These are phyloP conservation scores for Leccinum subgranulosum DNA, from an alignment of 768 basidiomycete genomes.

Conservation along the genomic window DNA sequence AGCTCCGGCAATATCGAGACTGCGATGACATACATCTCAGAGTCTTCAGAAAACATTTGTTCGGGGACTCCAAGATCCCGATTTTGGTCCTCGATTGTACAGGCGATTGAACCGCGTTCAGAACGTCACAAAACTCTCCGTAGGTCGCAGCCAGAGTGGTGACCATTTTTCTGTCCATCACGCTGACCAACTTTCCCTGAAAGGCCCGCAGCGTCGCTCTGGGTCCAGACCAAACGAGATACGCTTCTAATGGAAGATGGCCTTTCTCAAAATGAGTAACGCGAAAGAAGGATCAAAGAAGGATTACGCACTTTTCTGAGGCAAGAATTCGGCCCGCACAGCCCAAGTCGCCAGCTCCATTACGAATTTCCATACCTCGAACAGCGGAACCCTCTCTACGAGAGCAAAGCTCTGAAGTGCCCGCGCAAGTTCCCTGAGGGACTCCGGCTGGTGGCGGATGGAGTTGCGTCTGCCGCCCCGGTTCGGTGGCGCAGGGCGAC, in stretches of 20 bases:
- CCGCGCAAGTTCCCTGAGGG: background rate
- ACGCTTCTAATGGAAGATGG: slow-evolving; percentile 1
- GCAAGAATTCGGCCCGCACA: background rate
- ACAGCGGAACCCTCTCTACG: background rate
- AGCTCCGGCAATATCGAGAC: background rate
- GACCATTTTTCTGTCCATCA: slow-evolving; percentile 9
- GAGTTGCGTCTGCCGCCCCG: background rate
- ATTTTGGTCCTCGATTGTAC: background rate
- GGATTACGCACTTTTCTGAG: background rate
- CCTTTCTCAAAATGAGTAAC: background rate
- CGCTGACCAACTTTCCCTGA: slow-evolving; percentile 1
- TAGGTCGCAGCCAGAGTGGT: slow-evolving; percentile 2
- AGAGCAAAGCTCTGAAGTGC: background rate
- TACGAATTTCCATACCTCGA: slow-evolving; percentile 5
- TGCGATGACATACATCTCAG: slow-evolving; percentile 7
- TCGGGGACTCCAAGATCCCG: background rate
- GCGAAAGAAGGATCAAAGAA: background rate
- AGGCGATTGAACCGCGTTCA: background rate
- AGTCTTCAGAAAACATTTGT: background rate
- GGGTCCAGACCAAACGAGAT: slow-evolving; percentile 16
- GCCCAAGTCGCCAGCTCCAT: background rate
- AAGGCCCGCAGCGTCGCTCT: slow-evolving; percentile 9
- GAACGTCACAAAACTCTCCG: slow-evolving; percentile 8
- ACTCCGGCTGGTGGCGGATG: background rate
- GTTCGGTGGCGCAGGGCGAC: background rate